These are phyloP conservation scores for Stagonosporopsis vannaccii DNA, from an alignment of 2,329 filamentous ascomycete genomes.

Conservation along the genomic window DNA sequence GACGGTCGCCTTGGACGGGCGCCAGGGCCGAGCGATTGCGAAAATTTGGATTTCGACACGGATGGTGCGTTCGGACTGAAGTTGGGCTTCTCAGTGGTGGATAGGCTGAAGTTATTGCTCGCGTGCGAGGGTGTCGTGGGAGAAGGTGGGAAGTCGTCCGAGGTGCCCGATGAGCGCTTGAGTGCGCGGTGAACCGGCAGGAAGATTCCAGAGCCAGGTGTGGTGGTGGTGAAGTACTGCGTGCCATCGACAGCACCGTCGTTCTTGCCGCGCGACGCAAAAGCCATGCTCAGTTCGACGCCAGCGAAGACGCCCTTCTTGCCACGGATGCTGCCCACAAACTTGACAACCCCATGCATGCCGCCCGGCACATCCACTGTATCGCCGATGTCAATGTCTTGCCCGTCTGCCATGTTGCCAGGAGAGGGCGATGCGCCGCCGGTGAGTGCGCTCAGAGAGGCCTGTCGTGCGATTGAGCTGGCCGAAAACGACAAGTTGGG, in stretches of 20 bases:
- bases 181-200: constrained; percentile 83
- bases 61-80: constrained; percentile 61
- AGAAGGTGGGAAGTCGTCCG: constrained; percentile 67
- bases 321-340: constrained; percentile 83
- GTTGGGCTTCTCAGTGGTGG: constrained; percentile 58
- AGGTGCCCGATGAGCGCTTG: constrained; percentile 68
- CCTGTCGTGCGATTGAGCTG: constrained; percentile 69
- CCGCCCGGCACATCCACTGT: constrained; percentile 89
- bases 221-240: constrained; percentile 80
- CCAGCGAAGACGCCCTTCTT: constrained; percentile 93
- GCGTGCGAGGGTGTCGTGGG: constrained; percentile 70
- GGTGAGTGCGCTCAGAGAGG: constrained; percentile 74
- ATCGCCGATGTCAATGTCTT: constrained; percentile 77
- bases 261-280: constrained; percentile 87
- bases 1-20: constrained; percentile 71
- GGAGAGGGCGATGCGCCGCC: constrained; percentile 52
- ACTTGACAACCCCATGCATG: constrained; percentile 90
- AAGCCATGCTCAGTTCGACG: constrained; percentile 84
- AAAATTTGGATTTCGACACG: constrained; percentile 83
- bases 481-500: constrained; percentile 52
- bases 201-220: constrained; percentile 89
- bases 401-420: constrained; percentile 55
- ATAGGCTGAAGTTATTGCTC: constrained; percentile 62
- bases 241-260: constrained; percentile 88
- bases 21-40: constrained; percentile 82